Evolutionary conservation across 2,329 filamentous ascomycete genomes (phyloP).

Genomic region (Scedosporium minutisporum): DNA sequence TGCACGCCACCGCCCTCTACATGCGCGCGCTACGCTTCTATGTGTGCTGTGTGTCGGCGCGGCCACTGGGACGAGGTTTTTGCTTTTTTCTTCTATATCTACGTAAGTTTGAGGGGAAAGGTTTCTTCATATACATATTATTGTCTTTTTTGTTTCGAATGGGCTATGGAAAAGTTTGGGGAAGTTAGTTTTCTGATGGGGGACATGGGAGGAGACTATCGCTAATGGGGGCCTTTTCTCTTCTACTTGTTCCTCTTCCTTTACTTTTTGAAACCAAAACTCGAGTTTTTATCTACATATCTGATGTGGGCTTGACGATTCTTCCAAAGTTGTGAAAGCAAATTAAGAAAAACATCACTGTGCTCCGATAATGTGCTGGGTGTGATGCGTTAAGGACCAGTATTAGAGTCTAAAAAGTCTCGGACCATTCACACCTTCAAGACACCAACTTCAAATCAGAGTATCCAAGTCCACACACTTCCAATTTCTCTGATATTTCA

Average conservation of each 20-base stretch:
- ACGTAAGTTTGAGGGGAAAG: background rate
- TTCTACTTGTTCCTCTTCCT: background rate
- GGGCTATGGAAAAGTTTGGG: background rate
- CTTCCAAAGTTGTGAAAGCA: background rate
- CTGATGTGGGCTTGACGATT: background rate
- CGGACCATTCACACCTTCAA: no score
- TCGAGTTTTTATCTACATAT: background rate
- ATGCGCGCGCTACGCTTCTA: no score
- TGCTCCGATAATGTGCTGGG: no score
- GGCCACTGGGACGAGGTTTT: no score
- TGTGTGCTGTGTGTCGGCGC: no score
- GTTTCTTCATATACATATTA: background rate
- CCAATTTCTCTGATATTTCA: no score
- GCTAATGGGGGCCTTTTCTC: background rate
- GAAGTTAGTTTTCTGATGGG: background rate
- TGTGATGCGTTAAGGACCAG: no score
- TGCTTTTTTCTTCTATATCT: background rate
- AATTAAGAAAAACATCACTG: no score
- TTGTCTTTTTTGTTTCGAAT: background rate
- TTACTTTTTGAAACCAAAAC: background rate
- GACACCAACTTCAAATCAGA: no score
- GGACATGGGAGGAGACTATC: background rate
- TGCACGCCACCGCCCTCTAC: no score
- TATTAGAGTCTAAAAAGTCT: no score
- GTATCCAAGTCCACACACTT: no score